A percentile compares a stretch with the other conserved stretches of the same genome.
Conservation (phyloP, 345 rosid species). For the Eucalyptus tenuipes region DNA sequence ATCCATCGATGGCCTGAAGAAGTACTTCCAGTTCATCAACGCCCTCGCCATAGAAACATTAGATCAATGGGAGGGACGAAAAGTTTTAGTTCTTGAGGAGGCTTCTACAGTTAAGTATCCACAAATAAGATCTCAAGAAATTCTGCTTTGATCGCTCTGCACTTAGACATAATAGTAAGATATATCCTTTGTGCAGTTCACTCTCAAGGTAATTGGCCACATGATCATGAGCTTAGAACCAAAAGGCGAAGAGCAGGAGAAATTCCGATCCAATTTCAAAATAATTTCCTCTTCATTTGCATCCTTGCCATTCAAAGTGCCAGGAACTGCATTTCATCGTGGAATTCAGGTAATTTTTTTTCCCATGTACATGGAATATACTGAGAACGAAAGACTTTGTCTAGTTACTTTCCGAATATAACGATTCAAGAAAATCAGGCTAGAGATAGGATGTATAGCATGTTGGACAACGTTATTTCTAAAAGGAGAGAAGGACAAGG, state of each 20-base stretch:
- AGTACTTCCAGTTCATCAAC: slow-evolving; percentile 46
- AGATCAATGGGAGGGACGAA: slow-evolving; percentile 33
- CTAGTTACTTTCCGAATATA: background rate
- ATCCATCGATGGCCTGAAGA: slow-evolving; percentile 49
- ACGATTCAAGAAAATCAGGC: slow-evolving; percentile 20
- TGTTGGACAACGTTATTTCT: slow-evolving; percentile 33
- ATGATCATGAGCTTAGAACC: slow-evolving; percentile 75
- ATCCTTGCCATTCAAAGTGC: slow-evolving; percentile 52
- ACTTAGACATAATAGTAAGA: background rate
- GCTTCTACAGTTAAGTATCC: slow-evolving; percentile 50
- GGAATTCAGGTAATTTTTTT: slow-evolving; percentile 34
- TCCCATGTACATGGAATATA: background rate
- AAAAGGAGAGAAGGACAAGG: slow-evolving; percentile 32
- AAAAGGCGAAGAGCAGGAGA: slow-evolving; percentile 42
- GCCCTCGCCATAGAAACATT: slow-evolving; percentile 29
- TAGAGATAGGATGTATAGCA: slow-evolving; percentile 45
- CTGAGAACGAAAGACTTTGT: background rate
- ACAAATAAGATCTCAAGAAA: background rate
- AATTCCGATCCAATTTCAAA: slow-evolving; percentile 50
- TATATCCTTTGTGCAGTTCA: slow-evolving; percentile 28
- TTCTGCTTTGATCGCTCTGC: background rate
- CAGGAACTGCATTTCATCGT: slow-evolving; percentile 46
- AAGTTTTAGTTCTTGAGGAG: slow-evolving; percentile 45
- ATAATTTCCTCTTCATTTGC: slow-evolving; percentile 57
- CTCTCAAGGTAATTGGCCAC: slow-evolving; percentile 57